Conservation (phyloP, 352 stramenopile species). For the Phytophthora chlamydospora region DNA sequence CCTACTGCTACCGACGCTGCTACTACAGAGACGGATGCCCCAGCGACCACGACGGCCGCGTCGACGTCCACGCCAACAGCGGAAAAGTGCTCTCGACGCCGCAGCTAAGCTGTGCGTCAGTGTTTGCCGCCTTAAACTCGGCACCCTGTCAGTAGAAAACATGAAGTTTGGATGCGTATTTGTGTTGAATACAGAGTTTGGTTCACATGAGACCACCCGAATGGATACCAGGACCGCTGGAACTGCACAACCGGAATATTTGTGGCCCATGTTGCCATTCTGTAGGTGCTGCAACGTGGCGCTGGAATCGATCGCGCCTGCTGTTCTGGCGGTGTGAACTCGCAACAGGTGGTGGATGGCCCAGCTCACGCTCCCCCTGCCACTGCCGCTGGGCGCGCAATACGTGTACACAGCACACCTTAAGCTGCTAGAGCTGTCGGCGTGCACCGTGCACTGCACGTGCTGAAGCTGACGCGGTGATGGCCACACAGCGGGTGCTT, state of each 20-base stretch:
- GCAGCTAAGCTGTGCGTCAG: constrained; percentile 13
- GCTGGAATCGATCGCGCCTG: constrained; percentile 1
- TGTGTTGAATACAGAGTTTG: constrained; percentile 17
- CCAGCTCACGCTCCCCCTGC: background rate
- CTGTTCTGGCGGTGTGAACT: constrained; percentile 11
- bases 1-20: constrained; percentile 17
- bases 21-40: constrained; percentile 23
- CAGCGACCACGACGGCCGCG: constrained; percentile 6
- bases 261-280: background rate
- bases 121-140: background rate
- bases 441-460: too few relatives aligned
- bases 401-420: too few relatives aligned
- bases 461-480: too few relatives aligned
- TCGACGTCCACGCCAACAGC: constrained; percentile 7
- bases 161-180: constrained; percentile 26
- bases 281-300: constrained; percentile 4
- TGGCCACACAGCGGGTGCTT: background rate
- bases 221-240: constrained; percentile 4
- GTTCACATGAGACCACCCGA: background rate
- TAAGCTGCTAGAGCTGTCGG: too few relatives aligned
- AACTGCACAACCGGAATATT: background rate
- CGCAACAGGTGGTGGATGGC: constrained; percentile 18
- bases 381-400: too few relatives aligned
- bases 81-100: constrained; percentile 25
- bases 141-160: constrained; percentile 6